phyloP scores from a whole-genome alignment of 1,139 yeast species.

The Scheffersomyces insectosa region DNA sequence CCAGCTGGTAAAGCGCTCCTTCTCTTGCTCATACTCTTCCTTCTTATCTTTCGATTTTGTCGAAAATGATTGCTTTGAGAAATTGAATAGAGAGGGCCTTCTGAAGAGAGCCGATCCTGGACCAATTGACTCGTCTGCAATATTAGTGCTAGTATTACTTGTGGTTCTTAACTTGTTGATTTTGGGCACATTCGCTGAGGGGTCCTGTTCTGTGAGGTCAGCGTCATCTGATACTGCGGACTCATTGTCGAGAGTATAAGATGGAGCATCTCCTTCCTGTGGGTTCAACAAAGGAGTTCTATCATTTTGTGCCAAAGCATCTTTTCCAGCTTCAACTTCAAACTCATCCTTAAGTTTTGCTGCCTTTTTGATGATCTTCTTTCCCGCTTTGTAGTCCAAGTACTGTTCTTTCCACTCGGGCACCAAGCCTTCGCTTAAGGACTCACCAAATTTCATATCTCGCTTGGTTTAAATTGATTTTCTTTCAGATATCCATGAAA shows the following conservation, averaged over 20 bases:
- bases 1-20: conserved; percentile 58
- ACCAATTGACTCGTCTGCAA: background rate
- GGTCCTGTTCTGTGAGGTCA: no score
- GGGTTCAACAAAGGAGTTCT: conserved; percentile 19
- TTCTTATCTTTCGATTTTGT: conserved; percentile 12
- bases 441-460: conserved; percentile 61
- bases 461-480: background rate
- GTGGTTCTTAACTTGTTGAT: no score
- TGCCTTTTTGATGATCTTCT: conserved; percentile 36
- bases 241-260: background rate
- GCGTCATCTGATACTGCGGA: background rate
- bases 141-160: no score
- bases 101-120: conserved; percentile 2
- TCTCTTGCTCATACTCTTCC: conserved; percentile 27
- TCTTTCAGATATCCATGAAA: no score
- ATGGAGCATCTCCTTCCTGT: background rate
- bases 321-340: background rate
- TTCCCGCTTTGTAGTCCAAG: conserved; percentile 65
- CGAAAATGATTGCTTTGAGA: conserved; percentile 22
- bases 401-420: conserved; percentile 90
- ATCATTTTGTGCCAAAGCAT: conserved; percentile 4
- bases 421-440: conserved; percentile 58
- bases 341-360: conserved; percentile 5
- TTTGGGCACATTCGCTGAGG: no score
- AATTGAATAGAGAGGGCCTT: conserved; percentile 23